Conservation (phyloP, 768 basidiomycete species). For the Russula earlei region DNA sequence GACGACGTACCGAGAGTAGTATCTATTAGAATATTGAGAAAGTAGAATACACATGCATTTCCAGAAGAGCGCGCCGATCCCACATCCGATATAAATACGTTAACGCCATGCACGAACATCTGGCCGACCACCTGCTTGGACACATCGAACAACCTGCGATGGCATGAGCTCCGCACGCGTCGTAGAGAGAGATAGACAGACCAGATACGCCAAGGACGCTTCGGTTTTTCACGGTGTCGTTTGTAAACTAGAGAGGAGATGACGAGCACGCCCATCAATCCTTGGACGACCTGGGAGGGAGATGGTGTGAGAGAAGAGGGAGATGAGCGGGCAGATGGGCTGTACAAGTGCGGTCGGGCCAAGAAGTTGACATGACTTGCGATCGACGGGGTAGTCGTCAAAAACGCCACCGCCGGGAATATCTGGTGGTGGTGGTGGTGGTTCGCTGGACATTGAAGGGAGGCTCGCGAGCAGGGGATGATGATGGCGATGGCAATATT, state of each 20-base stretch:
- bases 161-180: neutral
- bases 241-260: conserved; percentile 81
- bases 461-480: too few relatives aligned
- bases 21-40: conserved; percentile 87
- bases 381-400: conserved; percentile 34
- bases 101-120: conserved; percentile 69
- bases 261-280: conserved; percentile 84
- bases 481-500: too few relatives aligned
- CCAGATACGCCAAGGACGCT: conserved; percentile 92
- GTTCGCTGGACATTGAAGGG: conserved; percentile 4
- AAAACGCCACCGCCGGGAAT: conserved; percentile 17
- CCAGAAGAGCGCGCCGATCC: conserved; percentile 58
- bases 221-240: conserved; percentile 75
- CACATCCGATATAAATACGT: conserved; percentile 70
- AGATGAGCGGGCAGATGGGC: neutral
- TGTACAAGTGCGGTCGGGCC: conserved; percentile 40
- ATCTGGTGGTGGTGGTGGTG: neutral
- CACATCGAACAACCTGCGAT: conserved; percentile 83
- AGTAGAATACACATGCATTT: conserved; percentile 89
- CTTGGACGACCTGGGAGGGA: conserved; percentile 62
- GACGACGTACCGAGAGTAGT: conserved; percentile 78
- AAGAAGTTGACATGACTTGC: conserved; percentile 35
- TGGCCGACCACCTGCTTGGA: conserved; percentile 87
- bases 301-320: conserved; percentile 3
- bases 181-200: conserved; percentile 27